phyloP scores from a whole-genome alignment of 2,329 filamentous ascomycete genomes.

The Ampelomyces quisqualis region DNA sequence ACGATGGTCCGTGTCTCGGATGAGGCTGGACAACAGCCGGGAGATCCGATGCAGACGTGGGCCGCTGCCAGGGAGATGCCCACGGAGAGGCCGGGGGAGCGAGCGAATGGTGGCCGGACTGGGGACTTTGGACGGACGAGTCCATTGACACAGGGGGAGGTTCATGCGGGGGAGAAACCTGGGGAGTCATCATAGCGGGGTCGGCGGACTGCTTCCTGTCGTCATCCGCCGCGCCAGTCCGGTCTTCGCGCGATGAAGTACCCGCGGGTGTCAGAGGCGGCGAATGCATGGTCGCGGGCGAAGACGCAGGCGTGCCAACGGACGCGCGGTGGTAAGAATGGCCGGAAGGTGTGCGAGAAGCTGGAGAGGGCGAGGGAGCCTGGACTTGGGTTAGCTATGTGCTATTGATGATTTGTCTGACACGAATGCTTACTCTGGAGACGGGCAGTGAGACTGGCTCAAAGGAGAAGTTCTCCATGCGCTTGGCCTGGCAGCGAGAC shows the following conservation, averaged over 20 bases:
- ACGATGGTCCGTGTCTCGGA: slow-evolving; percentile 54
- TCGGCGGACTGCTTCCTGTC: slow-evolving; percentile 43
- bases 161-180: slow-evolving; percentile 57
- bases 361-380: slow-evolving; percentile 52
- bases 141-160: slow-evolving; percentile 52
- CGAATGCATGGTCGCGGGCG: slow-evolving; percentile 72
- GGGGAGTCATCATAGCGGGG: slow-evolving; percentile 57
- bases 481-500: slow-evolving; percentile 74
- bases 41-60: slow-evolving; percentile 48
- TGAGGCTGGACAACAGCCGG: slow-evolving; percentile 48
- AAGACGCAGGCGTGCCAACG: slow-evolving; percentile 67
- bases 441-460: slow-evolving; percentile 86
- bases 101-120: slow-evolving; percentile 24
- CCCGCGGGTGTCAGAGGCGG: slow-evolving; percentile 86
- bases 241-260: slow-evolving; percentile 62
- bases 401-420: slow-evolving; percentile 3
- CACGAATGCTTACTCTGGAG: slow-evolving; percentile 66
- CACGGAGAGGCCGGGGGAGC: slow-evolving; percentile 33
- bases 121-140: slow-evolving; percentile 24
- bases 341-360: slow-evolving; percentile 49
- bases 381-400: slow-evolving; percentile 33
- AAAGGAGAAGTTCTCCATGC: slow-evolving; percentile 84
- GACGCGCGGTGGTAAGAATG: slow-evolving; percentile 54
- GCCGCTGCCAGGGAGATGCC: slow-evolving; percentile 39
- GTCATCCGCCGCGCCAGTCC: slow-evolving; percentile 36